Base-by-base conservation (phyloP, 1,284 basidiomycete species). In the Rhodotorula sp. region DNA sequence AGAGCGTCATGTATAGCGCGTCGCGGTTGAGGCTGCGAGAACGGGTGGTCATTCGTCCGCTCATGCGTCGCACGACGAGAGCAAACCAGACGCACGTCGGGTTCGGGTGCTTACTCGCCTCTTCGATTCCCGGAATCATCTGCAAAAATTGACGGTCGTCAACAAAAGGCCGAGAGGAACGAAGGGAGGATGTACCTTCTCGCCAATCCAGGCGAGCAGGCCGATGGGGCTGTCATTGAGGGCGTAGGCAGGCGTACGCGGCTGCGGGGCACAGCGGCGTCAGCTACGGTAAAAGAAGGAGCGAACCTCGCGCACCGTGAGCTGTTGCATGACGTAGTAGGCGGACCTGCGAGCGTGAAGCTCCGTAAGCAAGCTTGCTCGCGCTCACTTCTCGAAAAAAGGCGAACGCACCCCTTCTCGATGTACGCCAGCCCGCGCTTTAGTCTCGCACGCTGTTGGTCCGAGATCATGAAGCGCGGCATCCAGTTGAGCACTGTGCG, bases 161-260 rank as follows among this genome's bases (percentile, higher is more conserved):
- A 44, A 61, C 3, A 0, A 15, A 0, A 8, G 29, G 6, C 19
- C 19, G 21, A 22, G 22, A 27, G 27, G 3, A 29, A 36, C 21
- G 15, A 51, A 4, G n/a, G n/a, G 50, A 15, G 8, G 15, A 10
- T 32, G 32, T 25, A 65, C 66, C 66, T 71, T 74, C 29, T 74
- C 69, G 32, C 62, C 70, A 29, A 74, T 71, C 73, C 73, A 74
- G 7, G 67, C 67, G 5, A 74, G 58, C n/a, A 71, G 32, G 2
- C 73, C 73, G 29, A 74, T 64, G 3, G 73, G 73, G 7, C 57
- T 61, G 46, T 74, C 73, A 17, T 71, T 71, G 5, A 74, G 55
- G 2, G 51, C 73, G 36, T 69, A 74, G 1, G 69, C 70, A 0
- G 69, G 67, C 1, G 73, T 74, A 29, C 73, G 64, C 29, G 73